Percentiles rank a stretch among this genome's conserved stretches.
These are phyloP conservation scores for Exophiala spinifera DNA, from an alignment of 2,329 filamentous ascomycete species.

Conservation along the genomic window DNA sequence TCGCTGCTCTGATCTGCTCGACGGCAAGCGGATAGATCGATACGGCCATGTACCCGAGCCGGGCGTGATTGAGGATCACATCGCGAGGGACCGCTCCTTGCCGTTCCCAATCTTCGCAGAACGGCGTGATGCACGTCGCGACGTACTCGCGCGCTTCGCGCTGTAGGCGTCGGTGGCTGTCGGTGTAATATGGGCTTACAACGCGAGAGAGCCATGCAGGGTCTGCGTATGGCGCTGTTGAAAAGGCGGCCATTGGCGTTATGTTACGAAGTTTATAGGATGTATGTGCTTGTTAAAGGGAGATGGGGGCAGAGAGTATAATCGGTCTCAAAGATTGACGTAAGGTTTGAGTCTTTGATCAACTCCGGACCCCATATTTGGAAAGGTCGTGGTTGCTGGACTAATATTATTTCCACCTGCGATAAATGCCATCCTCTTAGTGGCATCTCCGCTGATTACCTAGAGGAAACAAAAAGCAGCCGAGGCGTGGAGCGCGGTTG, in stretches of 20 bases:
- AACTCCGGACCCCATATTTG: no score
- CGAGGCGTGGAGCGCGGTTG: no score
- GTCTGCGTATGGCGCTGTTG: constrained; percentile 34
- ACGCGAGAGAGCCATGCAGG: constrained; percentile 47
- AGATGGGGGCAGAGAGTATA: no score
- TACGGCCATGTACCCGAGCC: constrained; percentile 20
- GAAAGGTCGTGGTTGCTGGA: no score
- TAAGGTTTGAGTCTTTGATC: no score
- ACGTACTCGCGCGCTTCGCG: constrained; percentile 58
- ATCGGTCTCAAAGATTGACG: no score
- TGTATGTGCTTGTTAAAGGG: no score
- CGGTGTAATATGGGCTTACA: constrained; percentile 58
- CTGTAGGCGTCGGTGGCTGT: constrained; percentile 58
- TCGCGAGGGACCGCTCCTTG: constrained; percentile 49
- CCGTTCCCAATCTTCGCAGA: constrained; percentile 63
- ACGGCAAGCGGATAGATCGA: constrained; percentile 19
- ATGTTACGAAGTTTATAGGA: background rate
- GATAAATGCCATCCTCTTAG: no score
- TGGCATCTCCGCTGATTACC: no score
- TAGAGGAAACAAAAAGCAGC: no score
- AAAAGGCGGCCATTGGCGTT: background rate
- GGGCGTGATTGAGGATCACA: constrained; percentile 16
- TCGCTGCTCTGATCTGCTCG: constrained; percentile 10
- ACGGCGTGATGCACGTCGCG: constrained; percentile 56
- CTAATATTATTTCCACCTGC: no score